Base-by-base conservation (phyloP, 2,329 filamentous ascomycete genomes). In the Fusarium newnesense region DNA sequence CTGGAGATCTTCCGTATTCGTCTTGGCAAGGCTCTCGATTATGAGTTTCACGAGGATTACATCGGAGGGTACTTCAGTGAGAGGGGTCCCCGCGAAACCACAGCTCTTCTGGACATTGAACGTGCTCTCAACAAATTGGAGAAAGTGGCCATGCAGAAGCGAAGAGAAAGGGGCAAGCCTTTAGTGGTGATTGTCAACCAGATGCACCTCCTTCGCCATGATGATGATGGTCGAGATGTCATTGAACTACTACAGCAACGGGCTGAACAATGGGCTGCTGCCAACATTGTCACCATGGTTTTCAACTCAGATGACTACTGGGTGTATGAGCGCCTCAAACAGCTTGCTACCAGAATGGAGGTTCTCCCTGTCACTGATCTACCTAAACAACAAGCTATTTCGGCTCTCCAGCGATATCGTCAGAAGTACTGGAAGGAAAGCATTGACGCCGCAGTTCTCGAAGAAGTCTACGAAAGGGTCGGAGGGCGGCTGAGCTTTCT, bases 291-390 rank as follows among this genome's bases (percentile, higher is more conserved):
- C 36, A 98, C 96, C 2, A 89, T 94, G 86, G 91, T 99, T 39
- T 95, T 99, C 84, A 98, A 98, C 83, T 95, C 92, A 60, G 96
- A 99, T 82, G 96, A 98, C 80, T 99, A 97, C 83, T 99, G 96
- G 96, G 93, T 99, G 1, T 98, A 98, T 78, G 96, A 99, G 81
- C 90, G 95, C 19, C 85, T 99, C 59, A 98, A 98, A 85, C 92
- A 94, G 80, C 92, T 97, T 67, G 94, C 95, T 7, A 97, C 95
- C 4, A 91, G 96, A 50, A 97, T 99, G 94, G 95, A 98, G 79
- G 93, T 99, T 9, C 92, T 97, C 42, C 91, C 94, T 13, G 91
- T 99, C 46, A 88, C 89, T 9, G 96, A 99, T 81, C 85, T 99
- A 11, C 90, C 93, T 58, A 97, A 95, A 80, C 81, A 85, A 16